Evolutionary conservation across 495 filamentous ascomycete species (phyloP).

Genomic region (Podospora pseudocomata): DNA sequence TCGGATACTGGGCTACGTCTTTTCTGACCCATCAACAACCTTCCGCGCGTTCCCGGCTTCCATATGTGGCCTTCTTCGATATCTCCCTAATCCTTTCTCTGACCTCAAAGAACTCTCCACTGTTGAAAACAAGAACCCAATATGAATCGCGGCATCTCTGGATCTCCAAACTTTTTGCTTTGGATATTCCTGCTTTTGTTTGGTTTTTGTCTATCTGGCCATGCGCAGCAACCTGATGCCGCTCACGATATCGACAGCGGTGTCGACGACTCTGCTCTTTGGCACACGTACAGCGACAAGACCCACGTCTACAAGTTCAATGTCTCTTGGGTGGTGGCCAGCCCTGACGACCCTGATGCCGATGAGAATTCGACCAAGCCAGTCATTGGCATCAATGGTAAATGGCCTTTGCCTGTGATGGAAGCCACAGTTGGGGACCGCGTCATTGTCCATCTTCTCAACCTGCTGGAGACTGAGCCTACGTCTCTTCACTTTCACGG

Average conservation of each 20-base stretch:
- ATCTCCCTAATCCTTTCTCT: background rate
- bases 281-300: constrained; percentile 37
- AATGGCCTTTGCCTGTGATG: constrained; percentile 73
- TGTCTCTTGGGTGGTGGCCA: constrained; percentile 73
- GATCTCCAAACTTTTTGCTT: background rate
- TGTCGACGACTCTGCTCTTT: constrained; percentile 3
- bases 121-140: background rate
- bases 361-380: constrained; percentile 46
- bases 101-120: background rate
- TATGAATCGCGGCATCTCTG: constrained; percentile 10
- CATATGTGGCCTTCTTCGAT: no score
- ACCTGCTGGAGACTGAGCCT: constrained; percentile 65
- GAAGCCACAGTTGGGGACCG: constrained; percentile 67
- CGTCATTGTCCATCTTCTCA: constrained; percentile 67
- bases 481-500: constrained; percentile 77
- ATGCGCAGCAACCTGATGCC: background rate
- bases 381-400: constrained; percentile 74
- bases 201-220: background rate
- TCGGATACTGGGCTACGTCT: background rate
- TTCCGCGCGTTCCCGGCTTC: no score
- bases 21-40: background rate
- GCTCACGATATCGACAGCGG: background rate
- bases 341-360: constrained; percentile 55
- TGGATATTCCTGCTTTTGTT: constrained; percentile 10
- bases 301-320: constrained; percentile 75